A percentile compares a stretch with the other conserved stretches of the same genome.
phyloP scores from a whole-genome alignment of 129 eudicot genomes.

The Flaveria linearis region DNA sequence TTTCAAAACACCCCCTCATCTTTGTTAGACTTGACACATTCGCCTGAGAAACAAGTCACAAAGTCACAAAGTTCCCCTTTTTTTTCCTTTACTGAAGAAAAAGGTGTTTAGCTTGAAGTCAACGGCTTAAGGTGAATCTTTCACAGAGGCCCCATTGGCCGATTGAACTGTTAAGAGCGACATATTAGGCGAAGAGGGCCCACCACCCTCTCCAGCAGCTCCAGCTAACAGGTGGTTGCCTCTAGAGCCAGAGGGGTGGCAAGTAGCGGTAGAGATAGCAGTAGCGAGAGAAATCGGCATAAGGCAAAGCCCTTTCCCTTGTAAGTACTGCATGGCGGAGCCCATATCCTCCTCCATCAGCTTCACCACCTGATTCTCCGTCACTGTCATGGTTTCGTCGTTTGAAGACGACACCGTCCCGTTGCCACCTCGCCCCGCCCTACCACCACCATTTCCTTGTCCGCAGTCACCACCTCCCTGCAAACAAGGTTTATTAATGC shows the following conservation, averaged over 20 bases:
- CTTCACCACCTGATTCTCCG: slow-evolving; percentile 88
- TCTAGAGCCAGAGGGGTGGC: slow-evolving; percentile 51
- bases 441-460: slow-evolving; percentile 29
- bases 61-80: background rate
- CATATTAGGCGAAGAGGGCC: slow-evolving; percentile 68
- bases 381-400: slow-evolving; percentile 61
- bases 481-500: slow-evolving; percentile 4
- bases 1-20: slow-evolving; percentile 36
- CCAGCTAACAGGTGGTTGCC: slow-evolving; percentile 39
- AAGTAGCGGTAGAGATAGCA: slow-evolving; percentile 81
- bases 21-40: slow-evolving; percentile 53
- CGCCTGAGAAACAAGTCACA: slow-evolving; percentile 8
- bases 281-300: slow-evolving; percentile 97
- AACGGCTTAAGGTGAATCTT: slow-evolving; percentile 57
- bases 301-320: slow-evolving; percentile 92
- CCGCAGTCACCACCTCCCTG: slow-evolving; percentile 47
- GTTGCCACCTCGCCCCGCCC: background rate
- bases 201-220: slow-evolving; percentile 46
- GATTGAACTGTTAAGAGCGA: slow-evolving; percentile 77
- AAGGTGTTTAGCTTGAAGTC: slow-evolving; percentile 17
- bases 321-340: slow-evolving; percentile 93
- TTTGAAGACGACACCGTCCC: slow-evolving; percentile 55
- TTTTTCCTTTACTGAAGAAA: too few relatives aligned
- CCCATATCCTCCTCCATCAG: slow-evolving; percentile 98
- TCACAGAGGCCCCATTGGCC: slow-evolving; percentile 53